Evolutionary conservation across 225 moss, liverwort and hornwort genomes (phyloP), one percentile per base, ranked within the genome.

Genomic region (Bryoerythrophyllum caledonicum): DNA sequence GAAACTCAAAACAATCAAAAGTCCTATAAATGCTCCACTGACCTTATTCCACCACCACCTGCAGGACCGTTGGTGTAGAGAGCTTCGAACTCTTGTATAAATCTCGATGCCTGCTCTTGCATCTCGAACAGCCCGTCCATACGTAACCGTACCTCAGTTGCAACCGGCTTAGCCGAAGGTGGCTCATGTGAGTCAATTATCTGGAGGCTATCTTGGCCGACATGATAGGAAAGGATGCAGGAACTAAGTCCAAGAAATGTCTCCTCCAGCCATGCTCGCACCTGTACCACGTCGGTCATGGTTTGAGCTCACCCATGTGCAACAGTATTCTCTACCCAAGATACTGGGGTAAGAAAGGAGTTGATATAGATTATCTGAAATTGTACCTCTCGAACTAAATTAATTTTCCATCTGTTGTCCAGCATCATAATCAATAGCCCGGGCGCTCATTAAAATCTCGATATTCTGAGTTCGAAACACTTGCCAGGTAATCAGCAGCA

Each of bases 11-110:
- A 66, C 26, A 46, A 44, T 61, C 13, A 54, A 52, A n/a, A 30
- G 41, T 67, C 10, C 37, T 19, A 7, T 16, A 14, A 13, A 63
- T 58, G 59, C 53, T 65, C 74, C 48, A 65, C 76, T 73, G 44
- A 93, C 93, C 93, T 90, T 67, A 94, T 87, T 78, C 94, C 94
- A 71, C 94, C 94, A 30, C 94, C 94, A 79, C 94, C 94, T 20
- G 94, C 94, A 77, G 94, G 94, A 23, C 94, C 94, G 68, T 94
- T 94, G 34, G 88, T 92, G 78, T 94, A 94, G 74, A 94, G 86
- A 67, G 94, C 94, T 83, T 78, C 91, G 53, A 94, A 94, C 72
- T 94, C 94, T 70, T 79, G 86, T 60, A 86, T 60, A 44, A 94
- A 85, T 75, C 58, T 90, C 2, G 72, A 80, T 32, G 94, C 90